Base-by-base conservation (phyloP, 331 rosid genomes). In the Phaseolus coccineus region DNA sequence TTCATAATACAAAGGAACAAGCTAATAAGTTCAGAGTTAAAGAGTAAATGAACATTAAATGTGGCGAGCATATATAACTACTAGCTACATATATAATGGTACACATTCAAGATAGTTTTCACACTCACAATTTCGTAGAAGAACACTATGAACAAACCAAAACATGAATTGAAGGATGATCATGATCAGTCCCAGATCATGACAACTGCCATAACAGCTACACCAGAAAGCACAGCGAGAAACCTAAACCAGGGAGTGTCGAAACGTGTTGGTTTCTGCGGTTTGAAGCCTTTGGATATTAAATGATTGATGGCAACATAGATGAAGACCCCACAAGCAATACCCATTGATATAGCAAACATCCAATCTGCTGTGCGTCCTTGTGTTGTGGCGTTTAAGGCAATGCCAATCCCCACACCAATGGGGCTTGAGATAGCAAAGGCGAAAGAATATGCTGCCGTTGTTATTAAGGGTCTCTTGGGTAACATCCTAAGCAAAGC, bases 221-320 rank as follows among this genome's bases (percentile, higher is more conserved):
- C 92, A 28, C 97, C 98, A 42, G 69, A 66, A 82, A 93, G 86
- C 72, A 89, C 97, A 46, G 94, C 89, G 2, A 89, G 85, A 75
- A 93, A 91, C 88, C 79, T 88, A 75, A 64, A 91, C 87, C 85
- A 71, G 1, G 95, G 92, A 44, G 87, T 78, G 52, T 89, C 88
- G 40, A 81, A 87, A 30, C 58, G 78, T 12, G 25, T 82, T 11
- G 48, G 13, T 13, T 48, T 28, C 19, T 83, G 86, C 0, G 94
- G 90, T 27, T 69, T 88, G 78, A 82, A 93, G 50, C 97, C 97
- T 70, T 91, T 88, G 82, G 97, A 86, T 0, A 91, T 91, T 8
- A 93, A 89, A 83, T 93, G 97, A 71, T 93, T 93, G 64, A 89
- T 88, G n/a, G 97, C 94, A 59, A 93, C 93, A 70, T 93, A 93